Evolutionary conservation across 305 asterid species (phyloP), one percentile per base, ranked within the genome.

Genomic region (Striga hermonthica): DNA sequence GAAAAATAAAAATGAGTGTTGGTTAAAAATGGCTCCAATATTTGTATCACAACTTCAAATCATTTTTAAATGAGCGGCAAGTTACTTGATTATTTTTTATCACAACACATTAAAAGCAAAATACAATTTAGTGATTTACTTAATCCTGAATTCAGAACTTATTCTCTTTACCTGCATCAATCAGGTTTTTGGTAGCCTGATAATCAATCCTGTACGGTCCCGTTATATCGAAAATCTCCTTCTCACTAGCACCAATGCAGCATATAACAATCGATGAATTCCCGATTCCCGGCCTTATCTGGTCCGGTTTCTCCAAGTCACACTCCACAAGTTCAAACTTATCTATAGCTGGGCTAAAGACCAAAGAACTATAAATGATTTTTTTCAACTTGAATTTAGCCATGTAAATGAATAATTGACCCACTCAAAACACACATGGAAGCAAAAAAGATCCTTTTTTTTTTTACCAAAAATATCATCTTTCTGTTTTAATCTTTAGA

Each of bases 321-420:
- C 95, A 91, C 75, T 87, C 97, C 77, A 89, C 95, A 64, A 89
- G 84, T 77, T 89, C 93, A 79, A 89, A 88, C 87, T 83, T 89
- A 79, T 91, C 98, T 82, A 79, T 86, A 78, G 95, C 96, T 91
- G 96, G 95, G 89, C 96, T 91, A 89, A 83, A 89, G 80, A 79
- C 84, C 89, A 85, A 75, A 80, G 31, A 80, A 70, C 77, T 75
- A 76, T 78, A 80, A 81, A 82, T 78, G 81, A 82, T 67, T 72
- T 67, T 49, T 49, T 50, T 41, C 67, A 70, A 53, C 71, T 43
- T 66, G 75, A 55, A 58, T 66, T 57, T 65, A 66, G 60, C 14
- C 58, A 50, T 62, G 60, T 16, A 71, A 63, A 54, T 62, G 39
- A 57, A 78, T 57, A 9, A 22, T 22, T 28, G 72, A 78, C 43